phyloP scores from a whole-genome alignment of 1,284 basidiomycete genomes.

The Cutaneotrichosporon curvatum region DNA sequence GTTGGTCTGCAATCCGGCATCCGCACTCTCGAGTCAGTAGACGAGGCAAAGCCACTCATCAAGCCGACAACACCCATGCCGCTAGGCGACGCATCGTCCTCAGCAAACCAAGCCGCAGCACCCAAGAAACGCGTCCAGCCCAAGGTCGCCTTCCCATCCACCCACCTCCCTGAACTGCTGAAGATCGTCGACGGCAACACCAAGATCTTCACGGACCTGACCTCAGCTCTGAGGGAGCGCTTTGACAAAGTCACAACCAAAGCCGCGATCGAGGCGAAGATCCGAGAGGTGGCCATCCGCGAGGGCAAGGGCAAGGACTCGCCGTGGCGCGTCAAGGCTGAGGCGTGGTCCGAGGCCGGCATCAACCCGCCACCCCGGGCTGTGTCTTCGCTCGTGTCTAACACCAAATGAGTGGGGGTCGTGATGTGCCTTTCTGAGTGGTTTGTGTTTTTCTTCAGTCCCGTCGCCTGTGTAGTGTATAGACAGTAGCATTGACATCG shows the following conservation, averaged over 20 bases:
- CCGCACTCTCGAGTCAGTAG: constrained; percentile 24
- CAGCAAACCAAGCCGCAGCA: constrained; percentile 2
- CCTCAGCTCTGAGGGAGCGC: constrained; percentile 29
- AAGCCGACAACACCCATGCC: constrained; percentile 8
- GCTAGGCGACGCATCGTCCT: constrained; percentile 15
- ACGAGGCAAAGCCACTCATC: constrained; percentile 9
- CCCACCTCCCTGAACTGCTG: constrained; percentile 34
- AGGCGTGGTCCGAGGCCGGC: constrained; percentile 17
- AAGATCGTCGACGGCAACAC: constrained; percentile 34
- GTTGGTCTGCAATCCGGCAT: constrained; percentile 29
- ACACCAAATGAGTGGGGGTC: not conserved
- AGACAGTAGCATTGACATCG: no score
- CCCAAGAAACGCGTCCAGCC: constrained; percentile 6
- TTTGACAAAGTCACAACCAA: constrained; percentile 41
- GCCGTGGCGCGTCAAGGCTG: constrained; percentile 36
- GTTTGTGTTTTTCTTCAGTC: no score
- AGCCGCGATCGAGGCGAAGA: constrained; percentile 41
- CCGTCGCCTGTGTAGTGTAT: no score
- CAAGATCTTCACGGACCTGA: constrained; percentile 31
- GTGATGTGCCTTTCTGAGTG: not conserved
- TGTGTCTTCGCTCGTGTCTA: not conserved
- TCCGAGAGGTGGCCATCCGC: constrained; percentile 38
- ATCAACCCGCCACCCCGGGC: not conserved
- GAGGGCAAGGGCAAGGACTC: constrained; percentile 35
- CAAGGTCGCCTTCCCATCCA: constrained; percentile 35